phyloP scores from a whole-genome alignment of 768 basidiomycete species.

The Suillus subaureus region DNA sequence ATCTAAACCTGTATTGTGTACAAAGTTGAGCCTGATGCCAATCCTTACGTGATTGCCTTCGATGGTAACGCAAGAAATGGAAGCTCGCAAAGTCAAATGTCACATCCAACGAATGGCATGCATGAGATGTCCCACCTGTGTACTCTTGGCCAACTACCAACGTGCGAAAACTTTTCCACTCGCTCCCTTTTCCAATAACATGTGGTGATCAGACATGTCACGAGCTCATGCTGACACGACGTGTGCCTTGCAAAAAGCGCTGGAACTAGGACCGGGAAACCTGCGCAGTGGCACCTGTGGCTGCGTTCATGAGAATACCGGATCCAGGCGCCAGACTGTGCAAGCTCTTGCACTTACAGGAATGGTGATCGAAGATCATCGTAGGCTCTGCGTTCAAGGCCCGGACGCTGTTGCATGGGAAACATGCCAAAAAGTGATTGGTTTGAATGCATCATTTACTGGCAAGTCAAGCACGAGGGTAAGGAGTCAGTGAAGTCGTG shows the following conservation, averaged over 20 bases:
- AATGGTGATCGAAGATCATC: background rate
- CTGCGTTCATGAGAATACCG: background rate
- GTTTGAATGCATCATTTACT: background rate
- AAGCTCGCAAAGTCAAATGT: constrained; percentile 1
- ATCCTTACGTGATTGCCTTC: constrained; percentile 2
- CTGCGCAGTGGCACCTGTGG: background rate
- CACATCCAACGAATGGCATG: background rate
- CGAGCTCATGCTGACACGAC: background rate
- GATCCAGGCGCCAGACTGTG: background rate
- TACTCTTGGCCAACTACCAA: background rate
- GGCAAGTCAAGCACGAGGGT: background rate
- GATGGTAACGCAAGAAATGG: background rate
- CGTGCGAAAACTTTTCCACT: constrained; percentile 2
- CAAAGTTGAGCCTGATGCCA: background rate
- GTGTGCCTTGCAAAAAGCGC: background rate
- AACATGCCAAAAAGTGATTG: background rate
- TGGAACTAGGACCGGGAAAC: background rate
- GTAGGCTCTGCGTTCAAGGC: background rate
- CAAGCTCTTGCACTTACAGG: background rate
- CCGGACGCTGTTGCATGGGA: background rate
- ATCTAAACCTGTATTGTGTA: background rate
- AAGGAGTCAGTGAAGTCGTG: background rate
- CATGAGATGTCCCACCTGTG: background rate
- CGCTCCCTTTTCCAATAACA: background rate
- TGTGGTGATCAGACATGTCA: background rate